Base-by-base conservation (phyloP, 768 basidiomycete genomes). In the Sarcodon aspratus region DNA sequence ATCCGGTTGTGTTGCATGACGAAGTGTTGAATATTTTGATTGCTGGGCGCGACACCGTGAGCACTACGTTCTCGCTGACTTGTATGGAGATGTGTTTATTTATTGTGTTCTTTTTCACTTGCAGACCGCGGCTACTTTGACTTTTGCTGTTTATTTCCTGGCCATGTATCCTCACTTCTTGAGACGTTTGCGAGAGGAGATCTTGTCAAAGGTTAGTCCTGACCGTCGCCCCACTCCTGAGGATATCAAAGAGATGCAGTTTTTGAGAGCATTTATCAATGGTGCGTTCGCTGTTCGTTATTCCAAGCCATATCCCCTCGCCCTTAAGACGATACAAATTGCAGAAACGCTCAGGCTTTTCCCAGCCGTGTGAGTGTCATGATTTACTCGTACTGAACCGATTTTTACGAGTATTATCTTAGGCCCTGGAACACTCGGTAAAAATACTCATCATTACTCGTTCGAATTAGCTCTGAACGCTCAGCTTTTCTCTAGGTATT, bases 361-460 rank as follows among this genome's bases (percentile, higher is more conserved):
- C 48, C 64, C 65, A 3, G 50, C 61, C 11, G 62, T 65, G 61
- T 62, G 45, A 40, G 61, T 53, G 8, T 6, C 13, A 12, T n/a
- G 1, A 6, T 36, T 33, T 13, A 17, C 2, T 3, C 37, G 35
- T 43, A 12, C 27, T 21, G 13, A 35, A 13, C 18, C 36, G 13
- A 1, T 10, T 27, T 34, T 15, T 36, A 36, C 47, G 21, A 44
- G 33, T 10, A 6, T 2, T 36, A 8, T 7, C 31, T 27, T 37
- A 69, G 68, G 2, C 68, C 68, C 0, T 59, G 66, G 38, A 63
- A 70, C 49, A 15, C 62, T 36, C 51, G 68, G 67, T 60, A 38
- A 7, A 38, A 7, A 59, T 47, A 6, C 10, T 8, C 33, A 7
- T 31, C 7, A 34, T 15, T 15, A 9, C 36, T 36, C 15, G 38